Base-by-base conservation (phyloP, 306 rosid genomes). In the Gillenia trifoliata region DNA sequence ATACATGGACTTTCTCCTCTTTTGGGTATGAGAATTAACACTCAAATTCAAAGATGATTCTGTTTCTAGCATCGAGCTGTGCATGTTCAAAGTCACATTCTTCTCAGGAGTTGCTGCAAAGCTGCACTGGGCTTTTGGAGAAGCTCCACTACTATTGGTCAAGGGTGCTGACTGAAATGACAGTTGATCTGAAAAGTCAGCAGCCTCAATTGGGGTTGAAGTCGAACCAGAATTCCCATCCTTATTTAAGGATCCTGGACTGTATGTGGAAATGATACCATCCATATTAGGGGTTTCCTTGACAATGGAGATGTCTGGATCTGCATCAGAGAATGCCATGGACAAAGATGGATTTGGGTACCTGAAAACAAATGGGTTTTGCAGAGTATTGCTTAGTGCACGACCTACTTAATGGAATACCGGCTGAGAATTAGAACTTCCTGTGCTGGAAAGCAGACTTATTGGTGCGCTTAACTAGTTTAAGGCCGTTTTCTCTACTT, bases 1-100 rank as follows among this genome's bases (percentile, higher is more conserved):
- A 77, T 61, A 75, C 59, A 75, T 60, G 70, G 87, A 50, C 83
- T 83, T 89, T 83, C 97, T 91, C 70, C 88, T 86, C 85, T 91
- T 93, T 43, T 79, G 92, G 66, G 79, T 70, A 78, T 87, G 88
- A 79, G 98, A 93, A 85, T 91, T 91, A 64, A 91, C 97, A 84
- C 98, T 93, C 83, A 71, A 68, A 88, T 81, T 82, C 81, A 84
- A 66, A 77, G 81, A 79, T 10, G 89, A 88, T 34, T 91, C 98
- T 71, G 57, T 81, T 83, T 93, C 90, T 25, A 69, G 73, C 75
- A 74, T 78, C 66, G 79, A 62, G 73, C 78, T 76, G 78, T 64
- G 67, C 68, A 72, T 72, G 75, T 66, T 82, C 76, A 79, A 43
- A 73, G 77, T 54, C 29, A 73, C 77, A 75, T 63, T 80, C 84